Conservation (phyloP, 768 basidiomycete genomes). For the Mycena sanguinolenta region DNA sequence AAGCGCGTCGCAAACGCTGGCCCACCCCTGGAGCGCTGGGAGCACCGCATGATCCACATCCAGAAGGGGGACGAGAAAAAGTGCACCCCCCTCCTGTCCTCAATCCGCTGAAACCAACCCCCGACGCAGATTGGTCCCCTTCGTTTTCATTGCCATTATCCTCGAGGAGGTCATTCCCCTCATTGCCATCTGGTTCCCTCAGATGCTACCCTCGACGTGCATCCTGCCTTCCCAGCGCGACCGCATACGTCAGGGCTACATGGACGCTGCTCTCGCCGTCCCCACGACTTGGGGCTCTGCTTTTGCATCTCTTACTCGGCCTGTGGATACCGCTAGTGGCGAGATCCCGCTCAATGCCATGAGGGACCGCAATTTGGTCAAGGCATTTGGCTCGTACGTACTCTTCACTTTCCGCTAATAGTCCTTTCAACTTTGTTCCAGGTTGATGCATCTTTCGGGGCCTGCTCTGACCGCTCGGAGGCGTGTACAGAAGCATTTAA, state of each 20-base stretch:
- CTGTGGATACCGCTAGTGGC: conserved; percentile 48
- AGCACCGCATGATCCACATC: conserved; percentile 76
- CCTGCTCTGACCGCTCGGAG: conserved; percentile 58
- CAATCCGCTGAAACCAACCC: conserved; percentile 30
- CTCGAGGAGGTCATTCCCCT: conserved; percentile 88
- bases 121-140: conserved; percentile 76
- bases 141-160: conserved; percentile 78
- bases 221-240: conserved; percentile 83
- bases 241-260: conserved; percentile 71
- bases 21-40: conserved; percentile 72
- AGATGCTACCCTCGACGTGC: conserved; percentile 88
- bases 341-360: conserved; percentile 50
- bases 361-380: conserved; percentile 45
- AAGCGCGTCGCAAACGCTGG: conserved; percentile 73
- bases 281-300: conserved; percentile 51
- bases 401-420: not conserved
- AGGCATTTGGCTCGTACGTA: conserved; percentile 72
- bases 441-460: conserved; percentile 59
- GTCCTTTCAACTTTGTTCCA: conserved; percentile 29
- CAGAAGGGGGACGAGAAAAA: conserved; percentile 79
- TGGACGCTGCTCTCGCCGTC: conserved; percentile 60
- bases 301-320: conserved; percentile 50
- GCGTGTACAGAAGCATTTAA: conserved; percentile 57
- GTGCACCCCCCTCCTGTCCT: conserved; percentile 52
- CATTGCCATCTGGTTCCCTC: conserved; percentile 87